These are phyloP conservation scores for Chamaenerion angustifolium DNA, from an alignment of 345 rosid genomes.

Conservation along the genomic window DNA sequence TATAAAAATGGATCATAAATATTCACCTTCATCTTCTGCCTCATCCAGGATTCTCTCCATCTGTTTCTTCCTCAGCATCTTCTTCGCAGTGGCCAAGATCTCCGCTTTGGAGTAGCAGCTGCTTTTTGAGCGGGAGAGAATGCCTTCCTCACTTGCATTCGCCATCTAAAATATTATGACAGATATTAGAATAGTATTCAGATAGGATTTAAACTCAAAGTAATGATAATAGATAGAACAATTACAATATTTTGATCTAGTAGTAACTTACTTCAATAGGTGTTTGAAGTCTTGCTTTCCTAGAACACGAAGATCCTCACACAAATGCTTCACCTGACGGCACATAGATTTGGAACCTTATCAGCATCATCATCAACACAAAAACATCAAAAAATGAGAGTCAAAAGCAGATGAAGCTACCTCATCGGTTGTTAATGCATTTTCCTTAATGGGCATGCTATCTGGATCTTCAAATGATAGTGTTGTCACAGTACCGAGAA, in stretches of 20 bases:
- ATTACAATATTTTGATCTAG: not conserved
- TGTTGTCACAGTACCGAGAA: slow-evolving; percentile 76
- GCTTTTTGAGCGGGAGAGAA: slow-evolving; percentile 54
- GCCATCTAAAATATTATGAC: slow-evolving; percentile 48
- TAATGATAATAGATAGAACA: not conserved
- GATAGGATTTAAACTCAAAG: not conserved
- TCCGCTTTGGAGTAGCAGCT: slow-evolving; percentile 40
- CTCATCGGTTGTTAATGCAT: slow-evolving; percentile 74
- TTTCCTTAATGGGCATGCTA: slow-evolving; percentile 45
- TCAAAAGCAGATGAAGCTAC: slow-evolving; percentile 13
- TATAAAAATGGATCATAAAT: too few relatives aligned
- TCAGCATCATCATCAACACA: not conserved
- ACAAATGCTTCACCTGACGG: slow-evolving; percentile 57
- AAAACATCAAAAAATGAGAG: not conserved
- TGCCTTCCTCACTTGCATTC: slow-evolving; percentile 70
- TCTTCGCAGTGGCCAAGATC: slow-evolving; percentile 80
- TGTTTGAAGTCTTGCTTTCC: slow-evolving; percentile 93
- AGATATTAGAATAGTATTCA: not conserved
- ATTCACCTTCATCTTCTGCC: too few relatives aligned
- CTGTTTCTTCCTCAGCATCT: slow-evolving; percentile 81
- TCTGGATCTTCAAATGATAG: slow-evolving; percentile 54
- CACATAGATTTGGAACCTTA: slow-evolving; percentile 4
- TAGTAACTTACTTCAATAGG: slow-evolving; percentile 51
- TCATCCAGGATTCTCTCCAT: slow-evolving; percentile 76
- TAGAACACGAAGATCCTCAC: slow-evolving; percentile 81